These are phyloP conservation scores for Rhynchospora tenuis DNA, from an alignment of 176 grass and related monocot species.

Conservation along the genomic window DNA sequence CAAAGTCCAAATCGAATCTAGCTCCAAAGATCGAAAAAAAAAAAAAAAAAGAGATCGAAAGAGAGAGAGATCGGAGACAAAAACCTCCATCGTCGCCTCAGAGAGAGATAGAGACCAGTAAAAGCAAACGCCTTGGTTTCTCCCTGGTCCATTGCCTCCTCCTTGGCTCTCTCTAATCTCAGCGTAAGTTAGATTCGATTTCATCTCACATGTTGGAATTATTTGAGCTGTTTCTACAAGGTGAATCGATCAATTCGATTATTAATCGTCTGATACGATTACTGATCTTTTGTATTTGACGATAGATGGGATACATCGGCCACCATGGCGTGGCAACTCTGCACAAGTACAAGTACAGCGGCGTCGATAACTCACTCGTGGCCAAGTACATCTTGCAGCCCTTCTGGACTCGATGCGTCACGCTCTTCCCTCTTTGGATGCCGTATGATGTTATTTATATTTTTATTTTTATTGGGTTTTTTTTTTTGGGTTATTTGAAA, in stretches of 20 bases:
- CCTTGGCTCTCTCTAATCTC: too few relatives aligned
- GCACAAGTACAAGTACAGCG: slow-evolving; percentile 88
- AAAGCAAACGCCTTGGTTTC: too few relatives aligned
- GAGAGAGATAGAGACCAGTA: too few relatives aligned
- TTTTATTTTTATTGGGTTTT: neutral
- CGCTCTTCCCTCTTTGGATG: slow-evolving; percentile 98
- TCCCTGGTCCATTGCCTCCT: too few relatives aligned
- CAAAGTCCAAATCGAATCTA: too few relatives aligned
- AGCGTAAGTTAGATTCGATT: too few relatives aligned
- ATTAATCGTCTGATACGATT: neutral
- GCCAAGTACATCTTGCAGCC: slow-evolving; percentile 98
- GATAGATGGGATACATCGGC: slow-evolving; percentile 78
- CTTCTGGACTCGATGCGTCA: slow-evolving; percentile 86
- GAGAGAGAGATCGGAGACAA: too few relatives aligned
- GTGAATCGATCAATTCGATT: too few relatives aligned
- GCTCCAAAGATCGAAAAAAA: too few relatives aligned
- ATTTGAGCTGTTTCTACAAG: neutral
- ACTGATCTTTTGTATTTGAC: neutral
- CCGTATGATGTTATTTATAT: slow-evolving; percentile 46
- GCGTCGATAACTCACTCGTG: slow-evolving; percentile 78
- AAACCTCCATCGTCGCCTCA: too few relatives aligned
- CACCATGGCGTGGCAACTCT: slow-evolving; percentile 80
- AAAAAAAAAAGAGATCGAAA: too few relatives aligned
- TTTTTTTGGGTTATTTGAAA: neutral
- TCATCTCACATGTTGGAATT: neutral